phyloP scores from a whole-genome alignment of 2,329 filamentous ascomycete genomes.

The Chaetomium sp. region DNA sequence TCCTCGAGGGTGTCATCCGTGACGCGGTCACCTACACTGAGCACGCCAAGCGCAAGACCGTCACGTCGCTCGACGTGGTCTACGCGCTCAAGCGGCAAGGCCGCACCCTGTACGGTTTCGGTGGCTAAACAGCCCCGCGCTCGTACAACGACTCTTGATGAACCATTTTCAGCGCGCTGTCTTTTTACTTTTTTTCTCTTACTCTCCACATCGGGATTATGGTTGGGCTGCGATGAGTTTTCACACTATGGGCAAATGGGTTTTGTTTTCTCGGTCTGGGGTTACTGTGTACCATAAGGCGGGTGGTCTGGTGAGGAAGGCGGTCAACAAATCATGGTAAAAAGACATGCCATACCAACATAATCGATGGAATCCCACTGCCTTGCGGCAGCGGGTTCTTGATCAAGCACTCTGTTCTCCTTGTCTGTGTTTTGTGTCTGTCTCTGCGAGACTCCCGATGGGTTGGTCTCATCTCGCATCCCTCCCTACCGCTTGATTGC shows the following conservation, averaged over 20 bases:
- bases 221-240: conserved; percentile 18
- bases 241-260: conserved; percentile 20
- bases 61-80: conserved; percentile 63
- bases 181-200: conserved; percentile 4
- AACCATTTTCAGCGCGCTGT: conserved; percentile 5
- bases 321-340: conserved; percentile 11
- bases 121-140: conserved; percentile 55
- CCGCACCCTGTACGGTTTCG: conserved; percentile 81
- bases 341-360: conserved; percentile 15
- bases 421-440: neutral
- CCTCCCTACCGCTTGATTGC: no score
- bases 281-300: conserved; percentile 17
- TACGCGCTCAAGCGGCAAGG: conserved; percentile 64
- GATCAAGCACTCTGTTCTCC: conserved; percentile 2
- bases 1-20: conserved; percentile 70
- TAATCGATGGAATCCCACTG: conserved; percentile 12
- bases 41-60: conserved; percentile 76
- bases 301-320: neutral
- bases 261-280: conserved; percentile 11
- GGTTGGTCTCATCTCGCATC: neutral
- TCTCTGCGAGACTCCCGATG: neutral
- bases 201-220: conserved; percentile 11
- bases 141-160: conserved; percentile 2
- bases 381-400: conserved; percentile 1
- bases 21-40: conserved; percentile 73